These are phyloP conservation scores for Fragilariopsis cylindrus DNA, from an alignment of 108 stramenopile species.

Conservation along the genomic window DNA sequence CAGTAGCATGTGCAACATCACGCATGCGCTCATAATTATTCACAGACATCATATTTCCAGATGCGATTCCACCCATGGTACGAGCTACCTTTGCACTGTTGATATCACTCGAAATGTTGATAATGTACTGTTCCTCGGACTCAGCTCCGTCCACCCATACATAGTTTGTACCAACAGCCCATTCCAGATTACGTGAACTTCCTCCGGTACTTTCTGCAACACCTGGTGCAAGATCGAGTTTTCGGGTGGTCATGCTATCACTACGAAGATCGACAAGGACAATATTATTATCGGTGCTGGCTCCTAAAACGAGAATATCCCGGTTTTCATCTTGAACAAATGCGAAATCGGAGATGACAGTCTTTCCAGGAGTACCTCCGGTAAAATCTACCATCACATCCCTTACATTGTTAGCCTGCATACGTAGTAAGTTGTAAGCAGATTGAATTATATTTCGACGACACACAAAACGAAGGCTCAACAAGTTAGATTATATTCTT, in stretches of 20 bases:
- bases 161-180: conserved; percentile 35
- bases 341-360: conserved; percentile 16
- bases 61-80: not conserved
- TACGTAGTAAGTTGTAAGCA: too few relatives aligned
- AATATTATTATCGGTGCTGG: conserved; percentile 24
- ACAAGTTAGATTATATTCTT: not conserved
- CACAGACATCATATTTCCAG: conserved; percentile 15
- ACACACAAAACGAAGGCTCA: not conserved
- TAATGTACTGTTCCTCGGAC: conserved; percentile 20
- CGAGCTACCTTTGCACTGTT: not conserved
- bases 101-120: conserved; percentile 13
- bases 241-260: not conserved
- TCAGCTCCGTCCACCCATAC: conserved; percentile 23
- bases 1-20: not conserved
- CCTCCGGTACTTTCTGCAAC: conserved; percentile 8
- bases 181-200: conserved; percentile 14
- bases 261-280: conserved; percentile 15
- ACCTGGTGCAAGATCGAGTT: not conserved
- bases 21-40: conserved; percentile 13
- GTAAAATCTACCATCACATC: not conserved
- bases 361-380: not conserved
- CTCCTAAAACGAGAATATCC: conserved; percentile 14
- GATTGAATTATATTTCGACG: too few relatives aligned
- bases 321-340: conserved; percentile 16
- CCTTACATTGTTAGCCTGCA: too few relatives aligned